Percentiles rank a stretch among this genome's conserved stretches.
phyloP scores from a whole-genome alignment of 73 alveolate species.

The Stentor coeruleus region DNA sequence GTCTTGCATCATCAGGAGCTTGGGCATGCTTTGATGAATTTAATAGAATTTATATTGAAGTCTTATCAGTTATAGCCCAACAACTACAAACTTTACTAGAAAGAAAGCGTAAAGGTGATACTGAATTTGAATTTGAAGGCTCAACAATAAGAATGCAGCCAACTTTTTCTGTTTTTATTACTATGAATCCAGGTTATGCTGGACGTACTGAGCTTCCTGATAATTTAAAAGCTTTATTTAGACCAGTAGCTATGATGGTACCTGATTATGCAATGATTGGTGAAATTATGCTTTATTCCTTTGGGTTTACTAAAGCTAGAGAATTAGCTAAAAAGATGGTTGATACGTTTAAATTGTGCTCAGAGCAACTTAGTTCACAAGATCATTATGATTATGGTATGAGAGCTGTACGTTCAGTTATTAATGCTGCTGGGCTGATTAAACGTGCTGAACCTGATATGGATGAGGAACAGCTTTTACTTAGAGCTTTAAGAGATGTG shows the following conservation, averaged over 20 bases:
- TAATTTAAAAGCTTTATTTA: constrained; percentile 90
- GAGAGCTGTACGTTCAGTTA: constrained; percentile 99
- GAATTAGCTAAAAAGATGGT: constrained; percentile 99
- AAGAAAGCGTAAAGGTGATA: constrained; percentile 84
- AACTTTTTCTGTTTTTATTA: constrained; percentile 98
- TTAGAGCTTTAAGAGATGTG: constrained; percentile 98
- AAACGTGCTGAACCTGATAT: constrained; percentile 88
- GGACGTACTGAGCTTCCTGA: constrained; percentile 98
- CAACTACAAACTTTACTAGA: constrained; percentile 82
- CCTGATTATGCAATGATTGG: constrained; percentile 99
- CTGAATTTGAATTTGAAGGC: constrained; percentile 69
- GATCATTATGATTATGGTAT: constrained; percentile 99
- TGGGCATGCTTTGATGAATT: constrained; percentile 98
- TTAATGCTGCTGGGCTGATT: constrained; percentile 97
- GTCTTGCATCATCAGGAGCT: constrained; percentile 96
- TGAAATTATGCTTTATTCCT: constrained; percentile 99
- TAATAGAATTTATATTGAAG: constrained; percentile 95
- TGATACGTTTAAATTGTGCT: constrained; percentile 95
- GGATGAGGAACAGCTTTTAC: constrained; percentile 91
- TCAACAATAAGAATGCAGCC: constrained; percentile 89
- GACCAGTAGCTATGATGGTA: constrained; percentile 98
- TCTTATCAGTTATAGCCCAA: constrained; percentile 81
- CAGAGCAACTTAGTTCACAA: constrained; percentile 97
- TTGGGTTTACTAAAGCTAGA: constrained; percentile 96
- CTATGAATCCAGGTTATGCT: constrained; percentile 99